A percentile compares a stretch with the other conserved stretches of the same genome.
These are phyloP conservation scores for Zasmidium angulare DNA, from an alignment of 2,329 filamentous ascomycete species.

Conservation along the genomic window DNA sequence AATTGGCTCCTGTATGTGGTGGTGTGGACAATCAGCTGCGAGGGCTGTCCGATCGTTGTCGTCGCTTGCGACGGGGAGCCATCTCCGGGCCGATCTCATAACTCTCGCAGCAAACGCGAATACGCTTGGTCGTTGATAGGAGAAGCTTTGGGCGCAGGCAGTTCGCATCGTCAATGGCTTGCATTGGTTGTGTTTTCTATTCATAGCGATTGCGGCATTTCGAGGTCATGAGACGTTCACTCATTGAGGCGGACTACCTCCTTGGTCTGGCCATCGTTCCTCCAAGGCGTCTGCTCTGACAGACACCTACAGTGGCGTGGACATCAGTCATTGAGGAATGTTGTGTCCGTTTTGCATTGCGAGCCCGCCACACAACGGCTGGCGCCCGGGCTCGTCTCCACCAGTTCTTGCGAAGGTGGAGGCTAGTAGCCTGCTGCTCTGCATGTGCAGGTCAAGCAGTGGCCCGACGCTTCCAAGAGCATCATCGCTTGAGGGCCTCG, in stretches of 20 bases:
- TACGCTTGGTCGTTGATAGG: background rate
- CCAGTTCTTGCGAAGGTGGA: background rate
- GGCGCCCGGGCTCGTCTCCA: background rate
- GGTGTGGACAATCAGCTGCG: background rate
- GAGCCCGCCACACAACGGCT: background rate
- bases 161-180: background rate
- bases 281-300: too few species aligned
- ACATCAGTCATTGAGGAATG: background rate
- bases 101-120: background rate
- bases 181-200: constrained; percentile 5
- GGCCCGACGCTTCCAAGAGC: background rate
- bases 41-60: background rate
- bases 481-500: background rate
- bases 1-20: background rate
- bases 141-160: background rate
- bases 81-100: background rate
- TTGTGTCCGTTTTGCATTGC: background rate
- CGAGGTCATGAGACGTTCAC: constrained; percentile 1
- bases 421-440: background rate
- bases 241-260: background rate
- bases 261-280: background rate
- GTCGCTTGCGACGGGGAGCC: background rate
- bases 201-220: constrained; percentile 7
- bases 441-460: background rate
- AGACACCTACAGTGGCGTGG: too few species aligned